phyloP scores from a whole-genome alignment of 306 rosid genomes.

The Cyclanthera cordifolia region DNA sequence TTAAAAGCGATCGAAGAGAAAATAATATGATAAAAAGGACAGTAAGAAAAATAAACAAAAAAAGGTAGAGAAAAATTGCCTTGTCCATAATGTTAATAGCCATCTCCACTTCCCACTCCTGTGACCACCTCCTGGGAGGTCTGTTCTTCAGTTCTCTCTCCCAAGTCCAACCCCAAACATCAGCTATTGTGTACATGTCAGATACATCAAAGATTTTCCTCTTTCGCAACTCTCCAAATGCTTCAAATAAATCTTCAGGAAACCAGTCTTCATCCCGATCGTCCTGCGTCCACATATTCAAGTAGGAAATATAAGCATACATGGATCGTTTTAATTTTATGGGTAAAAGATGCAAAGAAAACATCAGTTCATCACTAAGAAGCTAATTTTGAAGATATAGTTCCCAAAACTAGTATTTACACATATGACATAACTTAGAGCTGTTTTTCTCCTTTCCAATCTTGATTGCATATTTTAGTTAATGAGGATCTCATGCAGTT shows the following conservation, averaged over 20 bases:
- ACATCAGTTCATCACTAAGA: background rate
- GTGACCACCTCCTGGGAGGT: constrained; percentile 80
- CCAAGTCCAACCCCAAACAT: constrained; percentile 99
- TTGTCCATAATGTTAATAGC: constrained; percentile 69
- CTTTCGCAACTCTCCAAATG: constrained; percentile 79
- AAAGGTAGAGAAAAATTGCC: constrained; percentile 37
- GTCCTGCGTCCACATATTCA: constrained; percentile 36
- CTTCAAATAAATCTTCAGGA: constrained; percentile 70
- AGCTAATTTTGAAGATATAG: background rate
- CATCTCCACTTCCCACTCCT: constrained; percentile 88
- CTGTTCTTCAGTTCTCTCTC: constrained; percentile 57
- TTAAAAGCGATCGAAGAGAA: background rate
- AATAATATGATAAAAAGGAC: background rate
- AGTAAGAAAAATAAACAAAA: background rate
- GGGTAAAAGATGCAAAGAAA: background rate
- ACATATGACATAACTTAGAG: background rate
- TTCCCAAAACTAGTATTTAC: background rate
- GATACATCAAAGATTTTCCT: constrained; percentile 73
- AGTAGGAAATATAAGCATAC: background rate
- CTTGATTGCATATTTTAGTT: background rate
- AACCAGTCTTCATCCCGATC: constrained; percentile 95
- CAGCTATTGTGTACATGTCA: constrained; percentile 91
- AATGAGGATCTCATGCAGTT: background rate
- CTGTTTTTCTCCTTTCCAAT: background rate
- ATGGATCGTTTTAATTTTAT: background rate